Base-by-base conservation (phyloP, 2,329 filamentous ascomycete genomes). In the Lecanicillium sp. region DNA sequence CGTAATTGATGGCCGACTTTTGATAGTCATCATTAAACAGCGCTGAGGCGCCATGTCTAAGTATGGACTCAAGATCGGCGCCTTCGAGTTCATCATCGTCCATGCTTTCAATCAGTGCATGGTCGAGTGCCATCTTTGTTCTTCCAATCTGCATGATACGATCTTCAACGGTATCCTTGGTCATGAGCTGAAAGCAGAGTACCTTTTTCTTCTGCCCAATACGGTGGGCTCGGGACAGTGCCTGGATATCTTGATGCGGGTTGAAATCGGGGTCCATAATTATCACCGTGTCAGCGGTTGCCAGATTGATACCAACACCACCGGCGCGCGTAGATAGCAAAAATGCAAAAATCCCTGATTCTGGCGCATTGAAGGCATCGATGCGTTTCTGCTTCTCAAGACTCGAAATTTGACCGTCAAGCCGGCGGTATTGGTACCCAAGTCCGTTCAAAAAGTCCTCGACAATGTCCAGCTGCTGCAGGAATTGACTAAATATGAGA, bases 231-330 rank as follows among this genome's bases (percentile, higher is more conserved):
- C 94, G 81, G 20, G 90, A 94, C 20, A 98, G 72, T 0, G 92
- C 92, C 59, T 98, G 92, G 29, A 98, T 84, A 53, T 98, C 94
- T 60, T 98, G 92, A 55, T 98, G 92, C 1, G 92, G 92, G 45
- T 98, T 98, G 68, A 94, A 97, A 55, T 98, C 92, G 0, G 87
- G 87, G 51, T 98, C 89, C 48, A 97, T 79, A 48, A 98, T 96
- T 47, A 98, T 96, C 44, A 98, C 94, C 0, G 92, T 98, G 55
- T 98, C 92, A 3, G 92, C 92, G 7, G 89, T 95, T 1, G 92
- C 92, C 40, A 98, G 72, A 55, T 98, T 98, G 67, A 98, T 98
- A 13, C 92, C 94, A 1, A 98, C 90, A 52, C 94, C 92, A 39
- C 92, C 92, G 14, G 94, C 89, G 46, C 92, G 81, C 4, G 94